Conservation (phyloP, 805 yeast genomes). For the Kuraishia cidri region DNA sequence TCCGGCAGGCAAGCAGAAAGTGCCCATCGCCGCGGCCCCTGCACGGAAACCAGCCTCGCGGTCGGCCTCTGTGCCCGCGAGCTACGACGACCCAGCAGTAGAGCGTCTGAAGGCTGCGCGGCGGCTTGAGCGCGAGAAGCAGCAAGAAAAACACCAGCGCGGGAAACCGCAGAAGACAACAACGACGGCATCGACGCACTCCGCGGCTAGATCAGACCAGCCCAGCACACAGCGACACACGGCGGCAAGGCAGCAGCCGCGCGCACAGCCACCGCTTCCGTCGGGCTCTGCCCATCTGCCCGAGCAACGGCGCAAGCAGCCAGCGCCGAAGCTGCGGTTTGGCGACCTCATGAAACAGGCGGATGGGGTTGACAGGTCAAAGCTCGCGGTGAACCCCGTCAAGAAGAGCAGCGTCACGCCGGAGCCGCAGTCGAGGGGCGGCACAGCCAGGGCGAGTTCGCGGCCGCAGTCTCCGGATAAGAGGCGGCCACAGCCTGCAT, state of each 20-base stretch:
- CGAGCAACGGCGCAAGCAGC: constrained; percentile 2
- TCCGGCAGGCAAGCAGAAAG: constrained; percentile 1
- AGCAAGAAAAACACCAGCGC: constrained; percentile 4
- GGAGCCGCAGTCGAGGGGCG: too few relatives aligned
- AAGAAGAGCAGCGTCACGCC: constrained; percentile 12
- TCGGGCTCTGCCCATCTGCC: too few relatives aligned
- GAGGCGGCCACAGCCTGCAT: not conserved
- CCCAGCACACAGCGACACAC: too few relatives aligned
- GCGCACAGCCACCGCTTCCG: too few relatives aligned
- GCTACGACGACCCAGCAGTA: constrained; percentile 1
- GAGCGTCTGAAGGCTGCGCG: constrained; percentile 3
- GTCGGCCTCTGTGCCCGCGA: constrained; percentile 3
- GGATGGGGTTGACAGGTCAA: constrained; percentile 41
- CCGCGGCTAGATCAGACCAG: too few relatives aligned
- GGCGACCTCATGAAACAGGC: constrained; percentile 67
- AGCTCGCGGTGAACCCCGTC: constrained; percentile 26
- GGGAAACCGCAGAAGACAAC: too few relatives aligned
- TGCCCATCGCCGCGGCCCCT: constrained; percentile 5
- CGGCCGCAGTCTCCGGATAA: too few relatives aligned
- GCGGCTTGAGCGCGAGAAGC: constrained; percentile 6
- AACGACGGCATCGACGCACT: too few relatives aligned
- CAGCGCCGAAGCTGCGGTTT: constrained; percentile 20
- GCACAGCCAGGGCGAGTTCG: too few relatives aligned
- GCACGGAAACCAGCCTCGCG: constrained; percentile 6
- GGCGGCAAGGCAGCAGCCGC: too few relatives aligned